Base-by-base conservation (phyloP, 1,139 yeast species). In the Insectozyma bohioensis region DNA sequence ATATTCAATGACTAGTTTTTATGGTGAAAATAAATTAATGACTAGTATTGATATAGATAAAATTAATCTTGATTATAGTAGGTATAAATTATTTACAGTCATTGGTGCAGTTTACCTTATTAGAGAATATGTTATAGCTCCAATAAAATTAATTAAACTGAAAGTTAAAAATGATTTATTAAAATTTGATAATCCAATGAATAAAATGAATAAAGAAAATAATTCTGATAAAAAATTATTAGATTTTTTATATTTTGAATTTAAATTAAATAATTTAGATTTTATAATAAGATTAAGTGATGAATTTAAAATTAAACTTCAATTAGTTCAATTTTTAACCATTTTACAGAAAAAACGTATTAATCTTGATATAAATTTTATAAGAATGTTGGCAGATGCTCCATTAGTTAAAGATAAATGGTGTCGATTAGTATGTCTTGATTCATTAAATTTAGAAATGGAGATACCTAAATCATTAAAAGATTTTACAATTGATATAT, bases 31-130 rank as follows among this genome's bases (percentile, higher is more conserved):
- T 19, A 34, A 31, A 31, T 31, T 36, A 39, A 5, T 51, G 44
- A 4, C 39, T 6, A 35, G 31, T 24, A 15, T 24, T 5, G 32
- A 35, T 12, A 25, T 43, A 8, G 58, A 61, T 7, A 53, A 46
- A 22, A 37, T 76, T 15, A 37, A 51, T 4, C 36, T 71, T 1
- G 56, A 57, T 17, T 59, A 72, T 30, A 79, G 80, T 28, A 55
- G 72, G 9, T 69, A 67, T 43, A 71, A 75, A 19, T 56, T 73
- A 16, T 80, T 79, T 48, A 62, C 74, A 1, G 42, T 77, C 0
- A 51, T 79, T 11, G 84, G 88, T 1, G 60, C 79, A 6, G 43
- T 76, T 3, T 76, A 75, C 45, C 52, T 81, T 10, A 43, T 81
- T 12, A 63, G 67, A 34, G 76, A 76, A 41, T 64, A 72, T 4